A percentile compares a stretch with the other conserved stretches of the same genome.
Conservation (phyloP, 2,329 filamentous ascomycete genomes). For the Podosphaera fusca region DNA sequence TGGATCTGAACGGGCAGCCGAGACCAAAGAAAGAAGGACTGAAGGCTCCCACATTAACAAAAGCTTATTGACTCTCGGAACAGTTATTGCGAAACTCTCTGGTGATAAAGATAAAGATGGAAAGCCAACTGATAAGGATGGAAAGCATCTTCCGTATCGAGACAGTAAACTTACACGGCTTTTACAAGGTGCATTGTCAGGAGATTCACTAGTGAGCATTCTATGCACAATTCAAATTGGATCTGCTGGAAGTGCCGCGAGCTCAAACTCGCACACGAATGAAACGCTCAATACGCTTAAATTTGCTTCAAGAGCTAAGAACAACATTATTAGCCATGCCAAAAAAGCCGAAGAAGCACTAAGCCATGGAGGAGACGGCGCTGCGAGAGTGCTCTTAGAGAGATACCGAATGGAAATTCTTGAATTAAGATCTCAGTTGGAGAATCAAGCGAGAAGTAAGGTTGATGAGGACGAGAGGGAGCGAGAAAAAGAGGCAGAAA, state of each 20-base stretch:
- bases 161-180: conserved; percentile 93
- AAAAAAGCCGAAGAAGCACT: conserved; percentile 84
- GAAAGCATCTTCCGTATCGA: conserved; percentile 82
- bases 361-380: conserved; percentile 58
- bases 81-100: conserved; percentile 81
- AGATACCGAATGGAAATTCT: conserved; percentile 84
- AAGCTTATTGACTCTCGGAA: conserved; percentile 80
- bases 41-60: conserved; percentile 99
- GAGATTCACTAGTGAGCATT: conserved; percentile 87
- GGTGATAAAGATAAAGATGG: conserved; percentile 66
- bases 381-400: conserved; percentile 69
- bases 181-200: conserved; percentile 76
- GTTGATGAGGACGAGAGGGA: conserved; percentile 49
- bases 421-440: conserved; percentile 58
- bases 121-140: conserved; percentile 53
- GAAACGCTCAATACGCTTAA: conserved; percentile 94
- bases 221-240: conserved; percentile 89
- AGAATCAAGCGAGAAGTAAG: conserved; percentile 50
- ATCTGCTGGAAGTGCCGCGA: conserved; percentile 45
- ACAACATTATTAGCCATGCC: conserved; percentile 91
- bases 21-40: conserved; percentile 77
- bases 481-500: conserved; percentile 56
- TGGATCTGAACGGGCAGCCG: conserved; percentile 85
- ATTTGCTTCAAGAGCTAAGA: conserved; percentile 89
- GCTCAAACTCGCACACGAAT: conserved; percentile 50